Conservation (phyloP, 2,329 filamentous ascomycete species). For the Aspergillus neoniger region DNA sequence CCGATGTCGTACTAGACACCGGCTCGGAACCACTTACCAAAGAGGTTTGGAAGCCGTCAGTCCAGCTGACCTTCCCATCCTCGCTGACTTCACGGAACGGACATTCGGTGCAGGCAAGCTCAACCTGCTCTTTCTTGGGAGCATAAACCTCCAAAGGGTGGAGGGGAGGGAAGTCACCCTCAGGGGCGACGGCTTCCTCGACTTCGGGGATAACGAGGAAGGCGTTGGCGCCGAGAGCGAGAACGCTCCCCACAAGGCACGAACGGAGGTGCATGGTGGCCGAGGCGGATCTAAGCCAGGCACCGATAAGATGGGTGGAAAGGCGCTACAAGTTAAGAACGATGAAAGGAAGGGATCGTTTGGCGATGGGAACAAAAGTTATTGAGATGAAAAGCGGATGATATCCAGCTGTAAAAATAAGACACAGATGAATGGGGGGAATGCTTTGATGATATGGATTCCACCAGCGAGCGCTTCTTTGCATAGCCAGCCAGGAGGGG, state of each 20-base stretch:
- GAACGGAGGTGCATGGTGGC: constrained; percentile 40
- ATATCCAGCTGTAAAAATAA: not conserved
- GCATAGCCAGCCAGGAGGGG: not conserved
- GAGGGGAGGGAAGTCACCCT: constrained; percentile 27
- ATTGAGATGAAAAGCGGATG: constrained; percentile 5
- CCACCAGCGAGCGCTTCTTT: not conserved
- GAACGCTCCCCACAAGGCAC: constrained; percentile 36
- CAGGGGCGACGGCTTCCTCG: constrained; percentile 27
- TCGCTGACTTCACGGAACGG: constrained; percentile 37
- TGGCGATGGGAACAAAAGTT: not conserved
- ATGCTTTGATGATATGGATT: constrained; percentile 1
- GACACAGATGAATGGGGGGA: not conserved
- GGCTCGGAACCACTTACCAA: constrained; percentile 34
- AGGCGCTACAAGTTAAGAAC: constrained; percentile 5
- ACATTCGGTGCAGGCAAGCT: constrained; percentile 42
- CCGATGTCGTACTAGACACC: not conserved
- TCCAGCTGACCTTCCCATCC: constrained; percentile 35
- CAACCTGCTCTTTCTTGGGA: constrained; percentile 31
- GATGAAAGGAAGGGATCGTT: not conserved
- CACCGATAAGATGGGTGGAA: constrained; percentile 12
- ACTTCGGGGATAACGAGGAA: constrained; percentile 42
- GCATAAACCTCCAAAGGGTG: constrained; percentile 30
- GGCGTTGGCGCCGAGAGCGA: constrained; percentile 39
- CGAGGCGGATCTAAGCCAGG: constrained; percentile 9
- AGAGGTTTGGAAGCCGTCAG: constrained; percentile 37